These are phyloP conservation scores for Moelleriella libera DNA, from an alignment of 2,329 filamentous ascomycete genomes.

Conservation along the genomic window DNA sequence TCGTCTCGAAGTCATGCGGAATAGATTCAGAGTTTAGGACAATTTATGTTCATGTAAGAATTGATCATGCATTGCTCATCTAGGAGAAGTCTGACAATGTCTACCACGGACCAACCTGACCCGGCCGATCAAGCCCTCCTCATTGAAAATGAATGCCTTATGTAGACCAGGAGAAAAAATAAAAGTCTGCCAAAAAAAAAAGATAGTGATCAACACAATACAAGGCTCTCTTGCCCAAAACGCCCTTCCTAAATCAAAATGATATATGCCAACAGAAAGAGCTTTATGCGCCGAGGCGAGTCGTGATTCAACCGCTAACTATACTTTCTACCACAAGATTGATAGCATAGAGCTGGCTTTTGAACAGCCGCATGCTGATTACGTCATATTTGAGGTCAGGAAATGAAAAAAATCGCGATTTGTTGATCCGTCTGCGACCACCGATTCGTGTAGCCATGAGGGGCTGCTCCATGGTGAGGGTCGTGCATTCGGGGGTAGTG, in stretches of 20 bases:
- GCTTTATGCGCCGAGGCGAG: slow-evolving; percentile 1
- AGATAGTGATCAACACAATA: not conserved
- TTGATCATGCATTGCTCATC: too few relatives aligned
- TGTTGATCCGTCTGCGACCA: not conserved
- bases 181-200: not conserved
- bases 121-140: too few relatives aligned
- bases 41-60: too few relatives aligned
- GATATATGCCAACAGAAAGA: not conserved
- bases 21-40: too few relatives aligned
- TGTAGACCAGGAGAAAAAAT: slow-evolving; percentile 1
- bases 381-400: not conserved
- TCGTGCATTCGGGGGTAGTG: not conserved
- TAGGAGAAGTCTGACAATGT: too few relatives aligned
- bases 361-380: not conserved
- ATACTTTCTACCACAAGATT: not conserved
- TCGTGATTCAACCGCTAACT: not conserved
- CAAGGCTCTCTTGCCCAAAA: slow-evolving; percentile 1
- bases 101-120: too few relatives aligned
- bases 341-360: not conserved
- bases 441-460: not conserved
- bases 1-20: too few relatives aligned
- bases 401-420: not conserved
- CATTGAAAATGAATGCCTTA: not conserved
- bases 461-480: not conserved
- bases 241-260: slow-evolving; percentile 1